Evolutionary conservation across 1,284 basidiomycete genomes (phyloP), one percentile per base, ranked within the genome.

Genomic region (Malassezia brasiliensis): DNA sequence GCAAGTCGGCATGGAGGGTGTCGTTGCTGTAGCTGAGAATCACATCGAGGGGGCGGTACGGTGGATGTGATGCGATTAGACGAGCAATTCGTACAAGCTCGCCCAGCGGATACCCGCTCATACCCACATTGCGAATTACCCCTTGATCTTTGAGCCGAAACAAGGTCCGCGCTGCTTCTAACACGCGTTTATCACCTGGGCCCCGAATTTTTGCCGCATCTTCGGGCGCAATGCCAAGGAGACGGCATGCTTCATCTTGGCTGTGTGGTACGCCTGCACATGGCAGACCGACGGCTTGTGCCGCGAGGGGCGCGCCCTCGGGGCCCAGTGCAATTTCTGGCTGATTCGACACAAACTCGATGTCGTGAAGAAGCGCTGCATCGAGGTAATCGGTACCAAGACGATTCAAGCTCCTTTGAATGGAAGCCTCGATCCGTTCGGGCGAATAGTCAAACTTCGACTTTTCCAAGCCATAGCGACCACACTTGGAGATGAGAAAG

Each of bases 41-140:
- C 48, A 66, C 59, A 48, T 75, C 69, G 31, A 71, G 53, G 82
- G 68, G 62, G 2, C 69, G 58, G 42, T 60, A 67, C 8, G 67
- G 65, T 9, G 61, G 58, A 3, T 53, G 59, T 34, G 61, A 64
- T 3, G 68, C 68, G 25, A 88, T 81, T 45, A 96, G 79, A 17
- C 88, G 79, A 15, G 87, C 82, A 15, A 96, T 77, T 9, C 93
- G 85, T 9, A 98, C 81, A 12, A 96, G 80, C 1, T 85, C 85
- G 2, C 90, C 87, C n/a, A 96, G 80, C 0, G 90, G 89, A 69
- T 87, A 94, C 0, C 90, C 88, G 59, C 85, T 84, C 62, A 98
- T 86, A 2, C 93, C 93, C 57, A 96, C 83, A 38, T 83, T 78
- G 66, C 79, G 82, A 64, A 96, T 78, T 34, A 87, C 71, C 10